Evolutionary conservation across 345 rosid genomes (phyloP), one percentile per base, ranked within the genome.

Genomic region (Erysimum cheiranthoides): DNA sequence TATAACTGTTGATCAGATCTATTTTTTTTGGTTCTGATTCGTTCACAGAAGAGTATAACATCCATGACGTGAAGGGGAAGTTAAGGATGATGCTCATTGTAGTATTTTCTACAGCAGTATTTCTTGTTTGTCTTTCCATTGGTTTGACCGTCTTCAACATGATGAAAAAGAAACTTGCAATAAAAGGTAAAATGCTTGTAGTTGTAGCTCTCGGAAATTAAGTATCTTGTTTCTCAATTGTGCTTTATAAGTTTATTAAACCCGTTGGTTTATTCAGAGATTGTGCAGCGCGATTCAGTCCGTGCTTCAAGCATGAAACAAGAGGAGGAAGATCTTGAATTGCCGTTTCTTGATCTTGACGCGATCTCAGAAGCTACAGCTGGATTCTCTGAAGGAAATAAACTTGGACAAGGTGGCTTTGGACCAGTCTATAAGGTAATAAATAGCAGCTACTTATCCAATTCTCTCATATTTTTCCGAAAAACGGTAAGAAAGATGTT

Each of bases 351-450:
- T 38, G 87, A 84, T 69, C 71, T 86, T 4, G 67, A n/a, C 0
- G 65, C 74, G 0, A 80, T 90, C 10, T 38, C 76, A 84, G 71
- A 57, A 25, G 89, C 93, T 8, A 86, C 92, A 21, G 14, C 74
- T 16, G 64, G 80, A 30, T 90, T 89, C 81, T 83, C 89, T 5
- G 67, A 35, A 9, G 66, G 50, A 0, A 87, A 88, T 34, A 86
- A 83, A 74, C 82, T 90, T 34, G 97, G 97, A 13, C 85, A 74
- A 70, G 97, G 97, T 92, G 96, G 70, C 10, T 89, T 89, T 45
- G 89, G 96, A 39, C 87, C 72, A 5, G 96, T 92, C 66, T 90
- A 81, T 79, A 84, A 82, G 91, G 93, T 86, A 77, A 61, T 8
- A 64, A 52, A 18, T 14, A 10, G 10, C n/a, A 66, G 5, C 3